Conservation (phyloP, 371 early-diverging fungal genomes). For the Circinella umbellata region DNA sequence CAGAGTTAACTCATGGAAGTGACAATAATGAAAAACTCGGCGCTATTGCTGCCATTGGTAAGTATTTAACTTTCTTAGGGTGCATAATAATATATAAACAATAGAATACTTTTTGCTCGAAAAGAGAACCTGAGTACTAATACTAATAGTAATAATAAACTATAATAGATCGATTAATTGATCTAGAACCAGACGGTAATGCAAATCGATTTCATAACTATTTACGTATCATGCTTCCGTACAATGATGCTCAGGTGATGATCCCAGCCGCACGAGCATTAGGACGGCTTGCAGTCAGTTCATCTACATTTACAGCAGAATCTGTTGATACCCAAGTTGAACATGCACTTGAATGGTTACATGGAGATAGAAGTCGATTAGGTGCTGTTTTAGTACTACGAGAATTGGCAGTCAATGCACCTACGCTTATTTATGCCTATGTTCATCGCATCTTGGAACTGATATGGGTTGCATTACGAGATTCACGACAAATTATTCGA, state of each 20-base stretch:
- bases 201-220: constrained; percentile 90
- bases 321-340: constrained; percentile 90
- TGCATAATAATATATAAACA: too few species aligned
- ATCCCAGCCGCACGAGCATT: constrained; percentile 83
- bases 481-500: constrained; percentile 80
- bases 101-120: too few species aligned
- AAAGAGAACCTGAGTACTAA: too few species aligned
- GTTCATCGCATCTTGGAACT: constrained; percentile 86
- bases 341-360: constrained; percentile 89
- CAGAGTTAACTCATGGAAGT: constrained; percentile 70
- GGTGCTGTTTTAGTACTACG: constrained; percentile 89
- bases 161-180: constrained; percentile 79
- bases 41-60: constrained; percentile 78
- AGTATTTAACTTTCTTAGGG: too few species aligned
- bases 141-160: background rate
- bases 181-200: constrained; percentile 86
- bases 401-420: constrained; percentile 83
- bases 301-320: constrained; percentile 83
- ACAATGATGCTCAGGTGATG: constrained; percentile 84
- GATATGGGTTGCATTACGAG: constrained; percentile 89
- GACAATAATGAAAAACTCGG: constrained; percentile 76
- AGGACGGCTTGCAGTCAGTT: constrained; percentile 78
- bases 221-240: constrained; percentile 82
- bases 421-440: constrained; percentile 85
- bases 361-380: constrained; percentile 82